Evolutionary conservation across 352 stramenopile species (phyloP).

Genomic region (Salisapilia sapeloensis): DNA sequence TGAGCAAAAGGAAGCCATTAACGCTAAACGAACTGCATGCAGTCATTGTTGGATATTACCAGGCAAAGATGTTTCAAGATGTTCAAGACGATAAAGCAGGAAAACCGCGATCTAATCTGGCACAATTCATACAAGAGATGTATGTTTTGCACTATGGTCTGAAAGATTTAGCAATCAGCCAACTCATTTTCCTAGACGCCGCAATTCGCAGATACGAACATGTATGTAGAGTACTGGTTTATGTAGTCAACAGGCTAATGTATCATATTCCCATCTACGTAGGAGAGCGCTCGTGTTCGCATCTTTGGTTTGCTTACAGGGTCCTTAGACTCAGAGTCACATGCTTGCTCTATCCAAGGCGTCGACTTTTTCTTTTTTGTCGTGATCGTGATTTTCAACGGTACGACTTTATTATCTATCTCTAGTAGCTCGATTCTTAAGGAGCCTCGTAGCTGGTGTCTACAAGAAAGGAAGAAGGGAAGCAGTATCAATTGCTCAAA

Average conservation of each 20-base stretch:
- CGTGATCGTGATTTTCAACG: slow-evolving; percentile 60
- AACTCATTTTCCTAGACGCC: slow-evolving; percentile 61
- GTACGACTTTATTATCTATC: slow-evolving; percentile 9
- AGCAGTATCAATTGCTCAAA: slow-evolving; percentile 41
- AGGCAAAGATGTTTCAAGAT: slow-evolving; percentile 71
- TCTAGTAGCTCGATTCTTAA: slow-evolving; percentile 1
- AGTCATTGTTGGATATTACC: slow-evolving; percentile 64
- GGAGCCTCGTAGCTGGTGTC: slow-evolving; percentile 17
- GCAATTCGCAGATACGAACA: slow-evolving; percentile 44
- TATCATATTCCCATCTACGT: slow-evolving; percentile 1
- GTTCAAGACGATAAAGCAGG: slow-evolving; percentile 43
- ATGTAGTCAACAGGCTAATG: not conserved
- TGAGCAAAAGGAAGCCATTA: slow-evolving; percentile 53
- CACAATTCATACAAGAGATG: slow-evolving; percentile 75
- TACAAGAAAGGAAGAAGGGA: slow-evolving; percentile 59
- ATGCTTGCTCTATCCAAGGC: slow-evolving; percentile 51
- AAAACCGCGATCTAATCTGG: slow-evolving; percentile 30
- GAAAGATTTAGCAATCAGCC: slow-evolving; percentile 61
- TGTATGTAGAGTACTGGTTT: slow-evolving; percentile 6
- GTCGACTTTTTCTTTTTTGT: slow-evolving; percentile 69
- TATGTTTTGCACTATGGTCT: slow-evolving; percentile 68
- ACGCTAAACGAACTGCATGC: slow-evolving; percentile 49
- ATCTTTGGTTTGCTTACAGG: slow-evolving; percentile 53
- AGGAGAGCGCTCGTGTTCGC: slow-evolving; percentile 49
- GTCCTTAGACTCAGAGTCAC: slow-evolving; percentile 54